Percentiles rank a stretch among this genome's conserved stretches.
Evolutionary conservation across 2,329 filamentous ascomycete genomes (phyloP).

Genomic region (Alternaria sp.): DNA sequence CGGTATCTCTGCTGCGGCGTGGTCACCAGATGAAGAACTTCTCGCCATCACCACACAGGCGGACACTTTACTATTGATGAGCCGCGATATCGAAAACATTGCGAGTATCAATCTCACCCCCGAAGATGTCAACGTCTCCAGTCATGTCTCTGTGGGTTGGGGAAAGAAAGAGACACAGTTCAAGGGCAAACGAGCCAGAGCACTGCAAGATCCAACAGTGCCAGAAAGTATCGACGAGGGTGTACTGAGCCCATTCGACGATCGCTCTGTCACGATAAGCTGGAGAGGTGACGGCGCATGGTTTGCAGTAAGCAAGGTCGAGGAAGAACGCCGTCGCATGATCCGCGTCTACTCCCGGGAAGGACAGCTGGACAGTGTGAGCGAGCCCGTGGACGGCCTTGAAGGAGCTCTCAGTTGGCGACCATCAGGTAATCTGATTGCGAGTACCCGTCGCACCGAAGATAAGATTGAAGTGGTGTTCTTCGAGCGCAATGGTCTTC

Average conservation of each 20-base stretch:
- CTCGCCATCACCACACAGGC: constrained; percentile 81
- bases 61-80: constrained; percentile 88
- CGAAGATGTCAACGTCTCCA: constrained; percentile 85
- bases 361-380: constrained; percentile 88
- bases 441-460: constrained; percentile 76
- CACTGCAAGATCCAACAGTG: constrained; percentile 89
- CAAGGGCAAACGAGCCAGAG: constrained; percentile 85
- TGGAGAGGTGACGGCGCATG: constrained; percentile 96
- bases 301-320: constrained; percentile 83
- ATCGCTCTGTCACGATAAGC: constrained; percentile 74
- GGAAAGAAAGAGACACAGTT: constrained; percentile 99
- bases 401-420: constrained; percentile 89
- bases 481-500: constrained; percentile 94
- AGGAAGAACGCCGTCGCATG: constrained; percentile 72
- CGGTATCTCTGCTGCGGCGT: constrained; percentile 85
- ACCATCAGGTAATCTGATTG: constrained; percentile 87
- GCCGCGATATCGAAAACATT: constrained; percentile 83
- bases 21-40: constrained; percentile 95
- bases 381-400: constrained; percentile 92
- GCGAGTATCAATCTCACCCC: constrained; percentile 73
- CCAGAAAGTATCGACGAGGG: constrained; percentile 91
- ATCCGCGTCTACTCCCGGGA: constrained; percentile 91
- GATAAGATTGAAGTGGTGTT: constrained; percentile 84
- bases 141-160: constrained; percentile 96
- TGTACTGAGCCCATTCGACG: constrained; percentile 74